A percentile compares a stretch with the other conserved stretches of the same genome.
These are phyloP conservation scores for Candida jianshihensis DNA, from an alignment of 805 yeast species.

Conservation along the genomic window DNA sequence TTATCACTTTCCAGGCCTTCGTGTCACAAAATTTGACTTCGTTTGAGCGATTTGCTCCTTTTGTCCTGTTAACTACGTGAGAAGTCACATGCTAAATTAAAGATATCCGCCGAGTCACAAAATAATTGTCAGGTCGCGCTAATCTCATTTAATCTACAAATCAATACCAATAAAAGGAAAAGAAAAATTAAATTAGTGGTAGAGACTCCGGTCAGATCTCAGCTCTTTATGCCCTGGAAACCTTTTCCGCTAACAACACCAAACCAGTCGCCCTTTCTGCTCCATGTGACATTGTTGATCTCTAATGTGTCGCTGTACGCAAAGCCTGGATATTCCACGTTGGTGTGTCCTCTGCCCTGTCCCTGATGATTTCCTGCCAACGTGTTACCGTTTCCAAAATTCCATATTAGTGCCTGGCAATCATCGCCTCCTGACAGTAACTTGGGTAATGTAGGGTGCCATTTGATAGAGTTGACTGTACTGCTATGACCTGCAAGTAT, in stretches of 20 bases:
- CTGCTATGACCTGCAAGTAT: conserved; percentile 61
- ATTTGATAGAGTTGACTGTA: conserved; percentile 63
- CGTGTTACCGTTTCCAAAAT: conserved; percentile 27
- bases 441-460: conserved; percentile 75
- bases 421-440: conserved; percentile 64
- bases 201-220: too few relatives aligned
- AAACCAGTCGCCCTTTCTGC: conserved; percentile 68
- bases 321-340: conserved; percentile 26
- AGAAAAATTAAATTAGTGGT: too few relatives aligned
- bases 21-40: too few relatives aligned
- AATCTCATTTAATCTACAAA: too few relatives aligned
- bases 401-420: conserved; percentile 70
- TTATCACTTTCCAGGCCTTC: too few relatives aligned
- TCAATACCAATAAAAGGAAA: background rate
- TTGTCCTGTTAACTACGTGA: too few relatives aligned
- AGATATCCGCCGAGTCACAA: too few relatives aligned
- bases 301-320: conserved; percentile 62
- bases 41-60: too few relatives aligned
- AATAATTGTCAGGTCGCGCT: too few relatives aligned
- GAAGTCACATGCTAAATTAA: too few relatives aligned
- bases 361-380: too few relatives aligned
- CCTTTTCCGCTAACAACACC: conserved; percentile 45
- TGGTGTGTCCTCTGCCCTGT: too few relatives aligned
- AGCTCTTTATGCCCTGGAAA: conserved; percentile 29
- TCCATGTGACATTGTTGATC: conserved; percentile 74